phyloP scores from a whole-genome alignment of 2,329 filamentous ascomycete species.

The Lecanosticta acicola region DNA sequence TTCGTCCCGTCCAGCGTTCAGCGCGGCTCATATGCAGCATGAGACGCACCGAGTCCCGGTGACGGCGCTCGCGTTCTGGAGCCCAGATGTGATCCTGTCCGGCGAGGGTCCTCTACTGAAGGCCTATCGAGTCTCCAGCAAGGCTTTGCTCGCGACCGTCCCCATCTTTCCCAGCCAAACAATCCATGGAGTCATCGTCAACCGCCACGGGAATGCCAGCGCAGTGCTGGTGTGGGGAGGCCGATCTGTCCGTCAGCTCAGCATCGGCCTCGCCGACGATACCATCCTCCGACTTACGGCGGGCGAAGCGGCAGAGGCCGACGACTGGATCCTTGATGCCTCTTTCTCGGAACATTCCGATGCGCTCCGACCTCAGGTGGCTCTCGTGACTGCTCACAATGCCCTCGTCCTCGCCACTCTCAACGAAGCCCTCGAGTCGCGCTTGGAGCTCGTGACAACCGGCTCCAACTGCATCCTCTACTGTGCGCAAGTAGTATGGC shows the following conservation, averaged over 20 bases:
- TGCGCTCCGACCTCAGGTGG: slow-evolving; percentile 35
- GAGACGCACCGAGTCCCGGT: slow-evolving; percentile 36
- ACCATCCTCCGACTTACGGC: slow-evolving; percentile 20
- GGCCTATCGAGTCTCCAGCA: slow-evolving; percentile 32
- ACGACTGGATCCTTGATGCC: slow-evolving; percentile 75
- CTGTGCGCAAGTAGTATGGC: slow-evolving; percentile 67
- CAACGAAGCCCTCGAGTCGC: not conserved
- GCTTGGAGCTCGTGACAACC: slow-evolving; percentile 41
- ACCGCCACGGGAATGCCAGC: slow-evolving; percentile 22
- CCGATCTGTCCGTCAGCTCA: slow-evolving; percentile 8
- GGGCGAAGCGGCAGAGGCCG: slow-evolving; percentile 45
- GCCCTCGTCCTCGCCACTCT: slow-evolving; percentile 50
- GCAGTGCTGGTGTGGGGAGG: slow-evolving; percentile 65
- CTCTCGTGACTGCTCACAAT: slow-evolving; percentile 82
- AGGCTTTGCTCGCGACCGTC: slow-evolving; percentile 29
- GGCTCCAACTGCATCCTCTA: slow-evolving; percentile 82
- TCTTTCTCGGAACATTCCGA: slow-evolving; percentile 40
- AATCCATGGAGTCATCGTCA: slow-evolving; percentile 65
- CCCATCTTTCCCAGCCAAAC: slow-evolving; percentile 61
- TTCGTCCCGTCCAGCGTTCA: not conserved
- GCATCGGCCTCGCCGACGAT: not conserved
- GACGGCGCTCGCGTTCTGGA: slow-evolving; percentile 40
- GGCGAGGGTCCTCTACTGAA: slow-evolving; percentile 41
- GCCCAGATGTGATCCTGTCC: slow-evolving; percentile 34
- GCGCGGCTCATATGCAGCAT: slow-evolving; percentile 24